phyloP scores from a whole-genome alignment of 2,329 filamentous ascomycete genomes.

The Aureobasidium zeae region DNA sequence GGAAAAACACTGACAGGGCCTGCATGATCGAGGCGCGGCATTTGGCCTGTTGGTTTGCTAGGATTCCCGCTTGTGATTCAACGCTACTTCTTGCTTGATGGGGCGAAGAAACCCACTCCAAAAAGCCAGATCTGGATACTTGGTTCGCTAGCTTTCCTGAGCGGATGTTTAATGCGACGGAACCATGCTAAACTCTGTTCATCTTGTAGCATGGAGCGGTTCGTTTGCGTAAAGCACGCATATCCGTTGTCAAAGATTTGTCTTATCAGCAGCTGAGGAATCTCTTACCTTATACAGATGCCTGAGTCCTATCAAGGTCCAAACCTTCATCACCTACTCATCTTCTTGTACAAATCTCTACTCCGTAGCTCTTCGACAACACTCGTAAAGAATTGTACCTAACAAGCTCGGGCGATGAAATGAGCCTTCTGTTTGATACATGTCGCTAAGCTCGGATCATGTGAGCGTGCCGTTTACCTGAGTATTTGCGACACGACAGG shows the following conservation, averaged over 20 bases:
- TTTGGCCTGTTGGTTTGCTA: slow-evolving; percentile 6
- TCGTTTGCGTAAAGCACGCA: slow-evolving; percentile 3
- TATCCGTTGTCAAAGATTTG: not conserved
- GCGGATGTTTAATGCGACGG: not conserved
- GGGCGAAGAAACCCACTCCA: slow-evolving; percentile 12
- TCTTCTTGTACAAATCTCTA: no score
- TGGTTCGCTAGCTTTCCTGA: not conserved
- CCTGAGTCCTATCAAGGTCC: not conserved
- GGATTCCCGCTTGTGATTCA: slow-evolving; percentile 7
- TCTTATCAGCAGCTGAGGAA: not conserved
- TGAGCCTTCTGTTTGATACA: not conserved
- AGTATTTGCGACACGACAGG: slow-evolving; percentile 3
- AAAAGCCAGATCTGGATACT: slow-evolving; percentile 2
- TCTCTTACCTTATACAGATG: slow-evolving; percentile 7
- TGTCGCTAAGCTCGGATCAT: slow-evolving; percentile 4
- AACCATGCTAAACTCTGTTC: slow-evolving; percentile 2
- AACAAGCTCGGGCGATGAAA: not conserved
- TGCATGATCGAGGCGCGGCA: slow-evolving; percentile 6
- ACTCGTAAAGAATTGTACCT: not conserved
- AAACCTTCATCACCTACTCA: no score
- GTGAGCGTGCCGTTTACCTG: slow-evolving; percentile 8
- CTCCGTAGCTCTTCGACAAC: not conserved
- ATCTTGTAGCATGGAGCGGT: not conserved
- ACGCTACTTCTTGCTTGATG: slow-evolving; percentile 14
- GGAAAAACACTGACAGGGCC: slow-evolving; percentile 4